phyloP scores from a whole-genome alignment of 2,329 filamentous ascomycete species.

The Salinomyces thailandicus region DNA sequence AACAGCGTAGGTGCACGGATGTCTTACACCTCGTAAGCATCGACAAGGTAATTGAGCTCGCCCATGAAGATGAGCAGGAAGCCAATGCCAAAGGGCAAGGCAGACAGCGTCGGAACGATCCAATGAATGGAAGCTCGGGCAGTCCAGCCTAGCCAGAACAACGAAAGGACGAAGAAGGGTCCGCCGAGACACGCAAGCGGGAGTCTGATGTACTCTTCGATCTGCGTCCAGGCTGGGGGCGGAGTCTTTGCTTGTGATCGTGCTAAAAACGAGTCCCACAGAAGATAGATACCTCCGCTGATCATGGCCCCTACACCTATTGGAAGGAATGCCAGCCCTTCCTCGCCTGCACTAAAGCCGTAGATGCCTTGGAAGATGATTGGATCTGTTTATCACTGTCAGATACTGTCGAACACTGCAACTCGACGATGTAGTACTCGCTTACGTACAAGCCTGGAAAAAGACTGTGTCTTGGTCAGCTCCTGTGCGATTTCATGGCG shows the following conservation, averaged over 20 bases:
- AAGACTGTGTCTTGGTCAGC: conserved; percentile 37
- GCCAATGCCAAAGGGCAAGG: conserved; percentile 35
- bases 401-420: no score
- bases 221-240: conserved; percentile 45
- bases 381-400: no score
- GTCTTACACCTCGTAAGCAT: conserved; percentile 59
- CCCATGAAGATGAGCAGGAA: conserved; percentile 43
- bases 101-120: conserved; percentile 34
- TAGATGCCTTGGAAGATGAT: conserved; percentile 56
- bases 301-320: conserved; percentile 54
- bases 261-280: conserved; percentile 52
- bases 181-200: conserved; percentile 63
- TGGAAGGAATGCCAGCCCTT: conserved; percentile 58
- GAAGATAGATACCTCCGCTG: conserved; percentile 51
- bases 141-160: conserved; percentile 37
- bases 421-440: no score
- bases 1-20: no score
- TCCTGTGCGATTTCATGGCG: no score
- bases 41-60: conserved; percentile 49
- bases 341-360: conserved; percentile 51
- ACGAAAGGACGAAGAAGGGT: conserved; percentile 39
- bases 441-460: conserved; percentile 56
- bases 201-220: conserved; percentile 58
- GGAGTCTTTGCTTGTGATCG: conserved; percentile 36
- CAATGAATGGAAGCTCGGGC: conserved; percentile 30